These are phyloP conservation scores for Hemisphaericaspora xylanilytica DNA, from an alignment of 1,139 yeast genomes.

Conservation along the genomic window DNA sequence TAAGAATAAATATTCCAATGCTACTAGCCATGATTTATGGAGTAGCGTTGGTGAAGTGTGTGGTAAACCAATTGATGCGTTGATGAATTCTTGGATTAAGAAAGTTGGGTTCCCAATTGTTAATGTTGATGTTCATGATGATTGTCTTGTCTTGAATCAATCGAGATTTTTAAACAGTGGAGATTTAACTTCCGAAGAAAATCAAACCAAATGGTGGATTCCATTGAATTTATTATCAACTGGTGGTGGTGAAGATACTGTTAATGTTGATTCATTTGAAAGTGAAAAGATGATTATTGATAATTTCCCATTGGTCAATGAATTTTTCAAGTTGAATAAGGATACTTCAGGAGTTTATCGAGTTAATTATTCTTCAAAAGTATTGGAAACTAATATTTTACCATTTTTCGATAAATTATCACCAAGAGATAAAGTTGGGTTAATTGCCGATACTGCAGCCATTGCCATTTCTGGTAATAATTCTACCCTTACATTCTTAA, in stretches of 20 bases:
- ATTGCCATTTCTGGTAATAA: constrained; percentile 61
- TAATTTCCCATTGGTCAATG: constrained; percentile 20
- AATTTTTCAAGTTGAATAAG: constrained; percentile 59
- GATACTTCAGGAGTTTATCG: constrained; percentile 66
- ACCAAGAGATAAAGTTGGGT: constrained; percentile 55
- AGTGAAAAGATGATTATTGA: constrained; percentile 22
- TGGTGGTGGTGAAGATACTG: constrained; percentile 7
- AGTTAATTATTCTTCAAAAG: constrained; percentile 55
- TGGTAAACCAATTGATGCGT: constrained; percentile 66
- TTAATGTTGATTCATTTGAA: constrained; percentile 22
- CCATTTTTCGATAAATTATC: constrained; percentile 53
- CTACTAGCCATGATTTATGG: constrained; percentile 81
- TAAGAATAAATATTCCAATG: constrained; percentile 70
- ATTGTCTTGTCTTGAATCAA: constrained; percentile 56
- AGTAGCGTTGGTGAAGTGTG: constrained; percentile 67
- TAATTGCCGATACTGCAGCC: constrained; percentile 29
- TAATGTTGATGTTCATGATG: constrained; percentile 43
- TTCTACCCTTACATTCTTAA: constrained; percentile 43
- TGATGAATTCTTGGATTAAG: constrained; percentile 82
- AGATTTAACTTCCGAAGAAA: constrained; percentile 72
- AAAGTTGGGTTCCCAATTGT: constrained; percentile 84
- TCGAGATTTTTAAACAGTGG: constrained; percentile 78
- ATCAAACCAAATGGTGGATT: constrained; percentile 72
- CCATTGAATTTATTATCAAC: constrained; percentile 54
- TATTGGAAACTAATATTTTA: constrained; percentile 45